Evolutionary conservation across 768 basidiomycete species (phyloP), one percentile per base, ranked within the genome.

Genomic region (Clitopilus passeckerianus): DNA sequence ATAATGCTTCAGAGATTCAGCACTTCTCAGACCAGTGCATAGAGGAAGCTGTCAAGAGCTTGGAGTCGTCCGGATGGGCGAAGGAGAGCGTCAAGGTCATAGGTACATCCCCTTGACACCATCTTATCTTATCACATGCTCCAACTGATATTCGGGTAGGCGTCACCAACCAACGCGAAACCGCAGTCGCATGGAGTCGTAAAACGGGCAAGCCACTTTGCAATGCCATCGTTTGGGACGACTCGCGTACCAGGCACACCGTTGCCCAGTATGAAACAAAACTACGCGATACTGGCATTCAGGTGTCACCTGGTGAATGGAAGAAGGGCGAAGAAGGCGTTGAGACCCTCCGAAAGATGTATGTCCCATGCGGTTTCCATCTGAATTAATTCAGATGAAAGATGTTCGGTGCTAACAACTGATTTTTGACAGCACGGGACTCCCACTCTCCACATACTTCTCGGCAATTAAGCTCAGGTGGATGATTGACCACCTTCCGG

Each of bases 81-180:
- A 86, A 83, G 70, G 82, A 86, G 56, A 90, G 92, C 70, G 75
- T 99, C 71, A 95, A 94, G 76, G 90, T 91, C 62, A 92, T 99
- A 64, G 96, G 95, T 94, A 67, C 63, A 30, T 30, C 87, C 75
- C 16, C 46, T 34, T 58, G 34, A 37, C 56, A n/a, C 63, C 34
- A 56, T 44, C 54, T 56, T 59, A 56, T 61, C 55, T 60, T 63
- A 64, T 66, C 64, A 66, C 62, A 62, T 65, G 55, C 52, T n/a
- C 34, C 54, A 34, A 58, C 54, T 14, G n/a, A 14, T 24, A 24
- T 18, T 55, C 30, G 15, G 33, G 1, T 64, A 89, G 90, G 95
- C 23, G 92, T 98, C 74, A 98, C 96, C 43, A 99, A 98, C 70
- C 96, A 98, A 74, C 87, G 97, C 57, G 97, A 98, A 73, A 98